A percentile compares a stretch with the other conserved stretches of the same genome.
Conservation (phyloP, 2,329 filamentous ascomycete genomes). For the Colletotrichum sp. region DNA sequence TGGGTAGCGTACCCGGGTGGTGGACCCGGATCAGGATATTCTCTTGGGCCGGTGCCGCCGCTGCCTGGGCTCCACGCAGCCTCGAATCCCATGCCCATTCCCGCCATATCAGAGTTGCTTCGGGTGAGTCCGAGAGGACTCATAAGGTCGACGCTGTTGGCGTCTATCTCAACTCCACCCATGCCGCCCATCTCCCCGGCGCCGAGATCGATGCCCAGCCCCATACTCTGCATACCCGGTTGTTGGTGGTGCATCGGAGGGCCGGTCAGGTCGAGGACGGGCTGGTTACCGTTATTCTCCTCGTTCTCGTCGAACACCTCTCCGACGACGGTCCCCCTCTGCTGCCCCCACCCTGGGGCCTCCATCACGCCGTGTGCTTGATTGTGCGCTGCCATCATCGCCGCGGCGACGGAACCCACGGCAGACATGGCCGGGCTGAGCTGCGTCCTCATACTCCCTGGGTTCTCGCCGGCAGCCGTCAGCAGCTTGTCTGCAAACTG, state of each 20-base stretch:
- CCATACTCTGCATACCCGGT: neutral
- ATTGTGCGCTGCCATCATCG: neutral
- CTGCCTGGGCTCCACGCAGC: constrained; percentile 18
- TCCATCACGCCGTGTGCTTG: neutral
- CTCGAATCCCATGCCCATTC: constrained; percentile 19
- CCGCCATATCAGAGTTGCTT: constrained; percentile 18
- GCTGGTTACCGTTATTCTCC: neutral
- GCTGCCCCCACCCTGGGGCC: neutral
- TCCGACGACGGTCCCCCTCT: constrained; percentile 3
- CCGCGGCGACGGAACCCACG: neutral
- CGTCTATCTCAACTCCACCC: constrained; percentile 10
- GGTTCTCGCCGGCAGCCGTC: constrained; percentile 44
- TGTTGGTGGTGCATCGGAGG: neutral
- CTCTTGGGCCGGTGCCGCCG: constrained; percentile 6
- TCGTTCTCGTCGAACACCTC: constrained; percentile 16
- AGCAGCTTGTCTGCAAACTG: constrained; percentile 49
- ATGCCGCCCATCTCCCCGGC: neutral
- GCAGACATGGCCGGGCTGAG: constrained; percentile 33
- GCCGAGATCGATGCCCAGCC: constrained; percentile 3
- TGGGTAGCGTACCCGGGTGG: neutral
- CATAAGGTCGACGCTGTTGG: constrained; percentile 15
- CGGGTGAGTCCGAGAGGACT: constrained; percentile 17
- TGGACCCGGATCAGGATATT: constrained; percentile 2
- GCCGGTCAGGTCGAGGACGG: neutral
- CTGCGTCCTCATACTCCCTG: constrained; percentile 38